phyloP scores from a whole-genome alignment of 169 alveolate genomes.

The Pseudocohnilembus persalinus region DNA sequence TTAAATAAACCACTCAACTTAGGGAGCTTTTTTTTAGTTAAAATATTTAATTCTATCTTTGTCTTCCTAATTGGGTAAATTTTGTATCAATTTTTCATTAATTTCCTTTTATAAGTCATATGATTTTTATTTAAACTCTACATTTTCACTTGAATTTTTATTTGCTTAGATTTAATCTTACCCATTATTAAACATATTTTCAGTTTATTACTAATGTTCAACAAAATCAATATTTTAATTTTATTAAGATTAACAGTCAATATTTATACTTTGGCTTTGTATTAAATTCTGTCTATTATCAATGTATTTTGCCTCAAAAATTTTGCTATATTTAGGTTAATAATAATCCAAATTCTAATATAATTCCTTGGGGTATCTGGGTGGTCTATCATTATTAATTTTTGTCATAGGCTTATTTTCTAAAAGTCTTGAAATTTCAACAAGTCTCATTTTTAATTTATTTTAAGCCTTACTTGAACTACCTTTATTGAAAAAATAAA shows the following conservation, averaged over 20 bases:
- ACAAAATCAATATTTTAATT: neutral
- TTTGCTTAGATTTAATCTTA: no score
- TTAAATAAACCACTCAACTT: neutral
- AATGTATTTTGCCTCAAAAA: neutral
- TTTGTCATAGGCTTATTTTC: neutral
- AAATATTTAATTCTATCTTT: neutral
- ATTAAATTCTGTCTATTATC: neutral
- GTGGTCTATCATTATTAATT: neutral
- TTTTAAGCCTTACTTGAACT: no score
- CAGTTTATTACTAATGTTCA: no score
- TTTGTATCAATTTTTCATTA: no score
- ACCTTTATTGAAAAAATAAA: no score
- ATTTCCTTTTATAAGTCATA: no score
- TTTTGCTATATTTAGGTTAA: no score
- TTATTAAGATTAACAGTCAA: neutral
- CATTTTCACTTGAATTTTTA: no score
- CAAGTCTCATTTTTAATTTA: neutral
- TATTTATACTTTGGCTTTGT: no score
- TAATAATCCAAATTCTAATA: neutral
- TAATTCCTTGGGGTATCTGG: neutral
- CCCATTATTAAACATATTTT: no score
- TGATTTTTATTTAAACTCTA: no score
- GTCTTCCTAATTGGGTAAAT: neutral
- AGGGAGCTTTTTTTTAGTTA: neutral
- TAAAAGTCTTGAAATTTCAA: neutral